Evolutionary conservation across 1,139 yeast species (phyloP), one percentile per base, ranked within the genome.

Genomic region (Debaryomyces singareniensis): DNA sequence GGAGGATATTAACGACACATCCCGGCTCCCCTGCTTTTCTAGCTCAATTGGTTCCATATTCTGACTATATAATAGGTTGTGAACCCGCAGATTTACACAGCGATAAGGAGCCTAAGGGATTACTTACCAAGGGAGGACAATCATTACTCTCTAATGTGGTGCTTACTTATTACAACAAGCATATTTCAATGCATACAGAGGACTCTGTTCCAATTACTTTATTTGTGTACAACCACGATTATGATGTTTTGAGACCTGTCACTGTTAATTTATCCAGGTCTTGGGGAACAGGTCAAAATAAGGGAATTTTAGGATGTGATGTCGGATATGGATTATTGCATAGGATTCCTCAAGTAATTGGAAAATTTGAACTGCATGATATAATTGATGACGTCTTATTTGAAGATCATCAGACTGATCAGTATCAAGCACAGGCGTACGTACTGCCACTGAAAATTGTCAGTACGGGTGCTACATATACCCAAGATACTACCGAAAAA

Each of bases 251-350:
- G 29, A 71, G 97, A 41, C 96, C 96, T 0, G 94, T 89, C 3
- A 75, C 86, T 0, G 86, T 89, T 14, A 65, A 75, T 32, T 57
- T 68, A 31, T 54, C 68, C 3, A 55, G 62, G 29, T 39, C 53
- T 11, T 67, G 73, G 73, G 61, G 66, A 1, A 45, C 47, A 13
- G 71, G 67, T 4, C 86, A 89, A 3, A 68, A 68, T 36, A 70
- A 66, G 37, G 96, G 96, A 0, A 64, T 87, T 22, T 61, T 91
- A 26, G 98, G 98, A 1, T 89, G 96, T 56, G 95, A 89, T 42
- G 94, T 91, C 7, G 97, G 96, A 0, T 89, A 87, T 48, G 97
- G 97, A 0, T 65, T 83, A 33, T 61, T 91, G 31, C 97, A 91
- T 50, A 66, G 95, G 40, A 60, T 91, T 12, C 96, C 96, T 1